phyloP scores from a whole-genome alignment of 352 stramenopile genomes.

The Phytophthora colocasiae region DNA sequence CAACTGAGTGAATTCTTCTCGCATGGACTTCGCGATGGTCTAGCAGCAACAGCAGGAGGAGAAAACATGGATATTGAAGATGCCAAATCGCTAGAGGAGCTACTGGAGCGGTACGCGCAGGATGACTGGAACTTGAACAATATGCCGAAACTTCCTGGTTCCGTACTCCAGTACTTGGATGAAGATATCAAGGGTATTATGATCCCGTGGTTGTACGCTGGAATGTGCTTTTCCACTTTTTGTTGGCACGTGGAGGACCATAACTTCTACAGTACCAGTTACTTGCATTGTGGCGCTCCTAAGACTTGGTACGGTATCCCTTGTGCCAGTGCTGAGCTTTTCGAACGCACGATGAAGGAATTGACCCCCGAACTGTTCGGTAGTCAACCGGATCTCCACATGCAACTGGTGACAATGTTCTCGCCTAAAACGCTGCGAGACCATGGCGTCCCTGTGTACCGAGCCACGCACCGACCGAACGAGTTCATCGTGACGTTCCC shows the following conservation, averaged over 20 bases:
- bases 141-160: slow-evolving; percentile 94
- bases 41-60: slow-evolving; percentile 26
- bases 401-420: slow-evolving; percentile 92
- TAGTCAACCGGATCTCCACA: slow-evolving; percentile 96
- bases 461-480: slow-evolving; percentile 94
- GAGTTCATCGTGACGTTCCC: slow-evolving; percentile 99
- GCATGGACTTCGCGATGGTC: slow-evolving; percentile 49
- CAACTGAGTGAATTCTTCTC: slow-evolving; percentile 61
- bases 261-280: slow-evolving; percentile 99
- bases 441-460: slow-evolving; percentile 94
- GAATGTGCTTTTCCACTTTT: slow-evolving; percentile 99
- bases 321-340: slow-evolving; percentile 88
- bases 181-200: slow-evolving; percentile 99
- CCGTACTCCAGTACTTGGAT: slow-evolving; percentile 95
- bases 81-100: slow-evolving; percentile 47
- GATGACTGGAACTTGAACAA: slow-evolving; percentile 99
- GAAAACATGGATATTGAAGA: slow-evolving; percentile 24
- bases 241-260: slow-evolving; percentile 99
- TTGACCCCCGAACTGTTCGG: slow-evolving; percentile 96
- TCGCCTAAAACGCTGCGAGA: slow-evolving; percentile 70
- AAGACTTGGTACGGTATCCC: slow-evolving; percentile 99
- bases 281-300: slow-evolving; percentile 96
- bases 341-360: slow-evolving; percentile 91
- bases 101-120: slow-evolving; percentile 77
- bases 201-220: slow-evolving; percentile 99